A percentile compares a stretch with the other conserved stretches of the same genome.
These are phyloP conservation scores for Knoxdaviesia capensis DNA, from an alignment of 2,329 filamentous ascomycete species.

Conservation along the genomic window DNA sequence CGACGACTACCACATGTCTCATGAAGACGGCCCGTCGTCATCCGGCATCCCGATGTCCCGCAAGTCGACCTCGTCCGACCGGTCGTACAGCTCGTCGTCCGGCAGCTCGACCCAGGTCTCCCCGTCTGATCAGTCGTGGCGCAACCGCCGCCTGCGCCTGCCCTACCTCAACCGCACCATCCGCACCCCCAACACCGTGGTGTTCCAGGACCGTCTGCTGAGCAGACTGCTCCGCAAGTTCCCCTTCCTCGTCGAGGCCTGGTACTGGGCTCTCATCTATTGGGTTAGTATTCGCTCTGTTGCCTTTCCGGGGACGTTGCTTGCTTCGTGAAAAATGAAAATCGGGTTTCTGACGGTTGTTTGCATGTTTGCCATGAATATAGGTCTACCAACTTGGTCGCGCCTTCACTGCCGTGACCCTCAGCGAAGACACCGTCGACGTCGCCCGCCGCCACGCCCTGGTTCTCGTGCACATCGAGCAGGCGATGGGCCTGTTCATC, in stretches of 20 bases:
- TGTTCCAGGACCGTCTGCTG: slow-evolving; percentile 37
- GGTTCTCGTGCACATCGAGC: slow-evolving; percentile 45
- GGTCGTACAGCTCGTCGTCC: slow-evolving; percentile 4
- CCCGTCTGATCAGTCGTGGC: slow-evolving; percentile 5
- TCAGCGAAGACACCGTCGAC: slow-evolving; percentile 47
- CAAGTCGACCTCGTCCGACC: slow-evolving; percentile 5
- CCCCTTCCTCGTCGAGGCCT: slow-evolving; percentile 54
- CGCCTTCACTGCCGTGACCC: slow-evolving; percentile 48
- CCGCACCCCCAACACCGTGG: slow-evolving; percentile 37
- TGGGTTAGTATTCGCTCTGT: slow-evolving; percentile 36
- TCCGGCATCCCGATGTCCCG: background rate
- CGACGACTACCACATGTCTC: slow-evolving; percentile 4
- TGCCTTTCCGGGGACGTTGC: background rate
- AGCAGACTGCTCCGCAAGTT: slow-evolving; percentile 45
- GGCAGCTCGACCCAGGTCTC: slow-evolving; percentile 4
- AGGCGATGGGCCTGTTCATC: slow-evolving; percentile 42
- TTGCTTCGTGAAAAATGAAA: too few relatives aligned
- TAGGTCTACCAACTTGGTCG: slow-evolving; percentile 58
- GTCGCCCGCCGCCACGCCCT: slow-evolving; percentile 49
- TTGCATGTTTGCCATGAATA: background rate
- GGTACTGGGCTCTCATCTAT: slow-evolving; percentile 62
- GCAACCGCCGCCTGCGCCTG: slow-evolving; percentile 5
- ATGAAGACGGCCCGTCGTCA: too few relatives aligned
- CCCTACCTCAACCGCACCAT: slow-evolving; percentile 18
- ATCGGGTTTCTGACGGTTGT: background rate